phyloP scores from a whole-genome alignment of 495 filamentous ascomycete species.

The Evernia prunastri region DNA sequence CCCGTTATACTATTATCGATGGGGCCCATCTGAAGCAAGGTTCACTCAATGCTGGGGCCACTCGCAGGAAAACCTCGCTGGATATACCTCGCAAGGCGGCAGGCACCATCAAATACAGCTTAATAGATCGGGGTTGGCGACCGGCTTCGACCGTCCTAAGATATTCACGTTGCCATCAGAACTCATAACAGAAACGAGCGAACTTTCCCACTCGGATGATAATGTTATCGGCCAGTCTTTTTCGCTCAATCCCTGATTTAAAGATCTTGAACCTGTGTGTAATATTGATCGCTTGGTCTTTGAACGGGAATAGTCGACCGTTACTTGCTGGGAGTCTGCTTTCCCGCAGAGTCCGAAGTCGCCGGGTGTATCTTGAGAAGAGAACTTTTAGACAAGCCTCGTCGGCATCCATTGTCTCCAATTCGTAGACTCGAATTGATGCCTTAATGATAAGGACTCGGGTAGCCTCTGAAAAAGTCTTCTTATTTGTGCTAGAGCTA shows the following conservation, averaged over 20 bases:
- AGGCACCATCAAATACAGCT: slow-evolving; percentile 2
- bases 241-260: not conserved
- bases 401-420: not conserved
- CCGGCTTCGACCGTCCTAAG: not conserved
- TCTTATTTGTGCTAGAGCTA: slow-evolving; percentile 28
- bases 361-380: not conserved
- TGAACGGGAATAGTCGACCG: slow-evolving; percentile 14
- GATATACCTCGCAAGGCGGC: slow-evolving; percentile 1
- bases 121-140: slow-evolving; percentile 12
- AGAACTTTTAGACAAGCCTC: not conserved
- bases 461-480: slow-evolving; percentile 25
- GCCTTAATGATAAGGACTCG: slow-evolving; percentile 30
- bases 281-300: slow-evolving; percentile 1
- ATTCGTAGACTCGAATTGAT: not conserved
- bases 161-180: too few relatives aligned
- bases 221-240: not conserved
- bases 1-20: not conserved
- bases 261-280: not conserved
- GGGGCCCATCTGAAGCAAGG: slow-evolving; percentile 9
- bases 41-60: not conserved
- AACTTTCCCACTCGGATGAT: not conserved
- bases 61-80: not conserved
- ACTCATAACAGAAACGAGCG: not conserved
- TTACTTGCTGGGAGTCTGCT: not conserved
- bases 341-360: slow-evolving; percentile 16